Percentiles rank a stretch among this genome's conserved stretches.
phyloP scores from a whole-genome alignment of 768 basidiomycete species.

The Psilocybe azurescens region DNA sequence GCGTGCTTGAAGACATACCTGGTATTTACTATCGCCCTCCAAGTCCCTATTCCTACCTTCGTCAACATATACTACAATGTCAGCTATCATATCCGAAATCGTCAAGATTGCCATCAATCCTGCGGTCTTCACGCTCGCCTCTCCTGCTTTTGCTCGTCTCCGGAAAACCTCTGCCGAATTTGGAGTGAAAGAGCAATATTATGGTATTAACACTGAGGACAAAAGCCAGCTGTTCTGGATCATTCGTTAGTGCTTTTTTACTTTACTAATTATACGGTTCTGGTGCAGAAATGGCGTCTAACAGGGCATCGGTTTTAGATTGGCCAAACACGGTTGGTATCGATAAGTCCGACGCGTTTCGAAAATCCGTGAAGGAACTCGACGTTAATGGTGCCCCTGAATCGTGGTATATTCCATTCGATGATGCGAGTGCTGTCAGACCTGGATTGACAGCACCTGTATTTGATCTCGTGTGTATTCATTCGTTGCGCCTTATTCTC shows the following conservation, averaged over 20 bases:
- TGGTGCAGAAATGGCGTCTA: too few relatives aligned
- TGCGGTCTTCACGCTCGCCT: neutral
- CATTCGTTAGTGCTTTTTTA: neutral
- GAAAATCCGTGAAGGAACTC: conserved; percentile 8
- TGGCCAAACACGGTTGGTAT: neutral
- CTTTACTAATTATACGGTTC: too few relatives aligned
- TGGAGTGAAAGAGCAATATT: conserved; percentile 19
- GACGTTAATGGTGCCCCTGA: conserved; percentile 11
- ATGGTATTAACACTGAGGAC: conserved; percentile 10
- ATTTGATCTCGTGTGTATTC: conserved; percentile 1
- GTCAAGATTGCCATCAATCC: conserved; percentile 9
- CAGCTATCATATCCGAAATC: conserved; percentile 14
- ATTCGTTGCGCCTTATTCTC: too few relatives aligned
- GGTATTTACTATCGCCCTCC: too few relatives aligned
- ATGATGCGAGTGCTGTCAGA: conserved; percentile 6
- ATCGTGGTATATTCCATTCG: conserved; percentile 15
- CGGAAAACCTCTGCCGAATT: conserved; percentile 6
- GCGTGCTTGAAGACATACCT: too few relatives aligned
- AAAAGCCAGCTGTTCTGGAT: conserved; percentile 15
- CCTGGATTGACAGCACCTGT: conserved; percentile 17
- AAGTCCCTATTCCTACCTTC: too few relatives aligned
- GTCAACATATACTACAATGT: neutral
- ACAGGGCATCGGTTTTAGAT: neutral
- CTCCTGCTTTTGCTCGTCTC: conserved; percentile 6
- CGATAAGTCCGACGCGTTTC: conserved; percentile 1